Percentiles rank a stretch among this genome's conserved stretches.
Conservation (phyloP, 177 flowering plant species). For the Telopea speciosissima region DNA sequence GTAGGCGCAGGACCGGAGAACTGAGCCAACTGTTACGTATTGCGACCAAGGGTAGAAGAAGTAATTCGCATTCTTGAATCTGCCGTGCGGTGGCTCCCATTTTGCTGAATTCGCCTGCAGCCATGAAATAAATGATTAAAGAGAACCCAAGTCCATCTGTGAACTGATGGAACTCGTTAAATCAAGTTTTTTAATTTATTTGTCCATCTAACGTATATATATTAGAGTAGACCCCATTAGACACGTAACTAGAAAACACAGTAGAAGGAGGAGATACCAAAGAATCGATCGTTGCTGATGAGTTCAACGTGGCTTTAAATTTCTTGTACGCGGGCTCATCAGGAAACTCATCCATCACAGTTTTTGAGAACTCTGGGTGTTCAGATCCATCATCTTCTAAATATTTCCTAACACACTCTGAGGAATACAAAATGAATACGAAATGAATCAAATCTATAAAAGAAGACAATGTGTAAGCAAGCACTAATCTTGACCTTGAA, state of each 20-base stretch:
- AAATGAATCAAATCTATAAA: neutral
- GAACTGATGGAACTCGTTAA: too few relatives aligned
- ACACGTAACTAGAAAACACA: too few relatives aligned
- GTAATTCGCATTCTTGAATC: conserved; percentile 28
- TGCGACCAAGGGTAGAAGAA: conserved; percentile 80
- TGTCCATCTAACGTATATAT: too few relatives aligned
- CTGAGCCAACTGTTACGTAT: conserved; percentile 82
- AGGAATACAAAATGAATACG: neutral
- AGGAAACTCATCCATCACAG: conserved; percentile 59
- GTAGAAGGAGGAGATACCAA: too few relatives aligned
- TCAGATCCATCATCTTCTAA: conserved; percentile 55
- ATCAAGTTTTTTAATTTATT: too few relatives aligned
- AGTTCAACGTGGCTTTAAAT: conserved; percentile 51
- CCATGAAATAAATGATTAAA: too few relatives aligned
- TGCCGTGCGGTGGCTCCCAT: conserved; percentile 94
- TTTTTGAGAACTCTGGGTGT: conserved; percentile 49
- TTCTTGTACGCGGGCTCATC: conserved; percentile 71
- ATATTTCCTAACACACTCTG: conserved; percentile 76
- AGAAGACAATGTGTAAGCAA: neutral
- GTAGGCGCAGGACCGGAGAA: conserved; percentile 68
- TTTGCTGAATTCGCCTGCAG: conserved; percentile 62
- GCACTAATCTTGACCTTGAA: conserved; percentile 31
- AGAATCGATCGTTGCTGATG: conserved; percentile 54
- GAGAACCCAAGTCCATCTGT: too few relatives aligned
- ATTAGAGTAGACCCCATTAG: too few relatives aligned